Base-by-base conservation (phyloP, 768 basidiomycete species). In the Hemileccinum rubropunctum region DNA sequence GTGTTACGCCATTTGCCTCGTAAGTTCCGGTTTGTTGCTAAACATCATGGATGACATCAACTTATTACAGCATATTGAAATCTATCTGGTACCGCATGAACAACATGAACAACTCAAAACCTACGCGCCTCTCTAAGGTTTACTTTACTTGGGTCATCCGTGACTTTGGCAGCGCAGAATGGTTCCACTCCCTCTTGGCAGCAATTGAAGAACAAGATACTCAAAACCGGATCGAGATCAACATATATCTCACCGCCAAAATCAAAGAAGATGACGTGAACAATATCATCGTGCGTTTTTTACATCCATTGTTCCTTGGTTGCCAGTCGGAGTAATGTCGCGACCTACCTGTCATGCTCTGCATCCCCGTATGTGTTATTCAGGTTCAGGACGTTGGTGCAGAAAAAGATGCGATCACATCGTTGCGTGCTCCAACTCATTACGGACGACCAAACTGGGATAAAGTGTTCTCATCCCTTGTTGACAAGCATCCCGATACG, bases 61-160 rank as follows among this genome's bases (percentile, higher is more conserved):
- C 48, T 41, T 42, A 15, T 51, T n/a, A 17, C 55, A 88, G 87
- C 44, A 91, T 91, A 58, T 71, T 91, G 47, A 91, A 95, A 69
- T 86, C 88, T 13, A 91, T 95, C 61, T 95, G 93, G 93, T 98
- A 97, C 73, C 87, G 92, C 50, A 88, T 95, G 88, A 95, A 94
- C 72, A 86, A 86, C 71, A 78, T 92, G 61, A 81, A 86, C 61
- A 71, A 75, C 54, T 80, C 79, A 20, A 85, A 83, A 67, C 81
- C 82, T 13, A 95, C 93, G 1, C 80, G 90, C 42, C 79, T 97
- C 35, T 88, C 87, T 43, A 97, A 98, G 73, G 84, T 91, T 42
- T 92, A 92, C 76, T 92, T 95, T 66, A 90, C 89, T 14, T 95
- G 92, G 93, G 91, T 95, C 61, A 95, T 95, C 65, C 87, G 91